These are phyloP conservation scores for Dicorynia guianensis DNA, from an alignment of 306 rosid species.

Conservation along the genomic window DNA sequence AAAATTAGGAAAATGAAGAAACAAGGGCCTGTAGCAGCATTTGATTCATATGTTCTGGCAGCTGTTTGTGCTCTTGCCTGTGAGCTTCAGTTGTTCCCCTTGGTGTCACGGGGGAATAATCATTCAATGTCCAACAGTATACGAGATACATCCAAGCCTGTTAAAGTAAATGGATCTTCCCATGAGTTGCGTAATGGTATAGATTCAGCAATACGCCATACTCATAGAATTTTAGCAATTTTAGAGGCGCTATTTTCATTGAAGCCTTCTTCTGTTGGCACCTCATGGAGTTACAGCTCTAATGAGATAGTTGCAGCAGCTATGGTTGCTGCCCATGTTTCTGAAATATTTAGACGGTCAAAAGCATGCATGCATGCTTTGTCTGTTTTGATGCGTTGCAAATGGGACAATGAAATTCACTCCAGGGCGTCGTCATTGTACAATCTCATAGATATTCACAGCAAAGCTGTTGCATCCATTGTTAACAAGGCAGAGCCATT, in stretches of 20 bases:
- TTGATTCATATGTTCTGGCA: conserved; percentile 86
- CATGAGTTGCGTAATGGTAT: conserved; percentile 49
- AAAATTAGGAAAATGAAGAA: conserved; percentile 61
- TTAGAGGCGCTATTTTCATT: conserved; percentile 66
- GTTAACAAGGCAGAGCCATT: conserved; percentile 68
- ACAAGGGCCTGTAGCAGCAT: conserved; percentile 84
- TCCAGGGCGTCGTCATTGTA: conserved; percentile 69
- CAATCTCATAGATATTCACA: conserved; percentile 69
- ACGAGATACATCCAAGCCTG: conserved; percentile 49
- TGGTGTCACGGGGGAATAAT: conserved; percentile 53
- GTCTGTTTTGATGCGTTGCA: conserved; percentile 65
- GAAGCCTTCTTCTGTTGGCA: conserved; percentile 71
- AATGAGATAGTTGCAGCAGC: conserved; percentile 80
- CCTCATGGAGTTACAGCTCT: conserved; percentile 73
- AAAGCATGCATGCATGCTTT: conserved; percentile 80
- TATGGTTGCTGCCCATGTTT: conserved; percentile 77
- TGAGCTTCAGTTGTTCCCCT: conserved; percentile 82
- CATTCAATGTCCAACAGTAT: conserved; percentile 48
- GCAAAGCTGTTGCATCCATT: conserved; percentile 71
- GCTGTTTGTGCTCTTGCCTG: conserved; percentile 92
- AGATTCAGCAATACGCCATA: conserved; percentile 63
- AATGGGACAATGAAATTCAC: conserved; percentile 66
- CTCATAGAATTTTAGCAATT: conserved; percentile 63
- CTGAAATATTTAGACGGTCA: conserved; percentile 67
- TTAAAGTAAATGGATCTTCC: conserved; percentile 53